These are phyloP conservation scores for Rhodotorula mucilaginosa DNA, from an alignment of 1,284 basidiomycete species.

Conservation along the genomic window DNA sequence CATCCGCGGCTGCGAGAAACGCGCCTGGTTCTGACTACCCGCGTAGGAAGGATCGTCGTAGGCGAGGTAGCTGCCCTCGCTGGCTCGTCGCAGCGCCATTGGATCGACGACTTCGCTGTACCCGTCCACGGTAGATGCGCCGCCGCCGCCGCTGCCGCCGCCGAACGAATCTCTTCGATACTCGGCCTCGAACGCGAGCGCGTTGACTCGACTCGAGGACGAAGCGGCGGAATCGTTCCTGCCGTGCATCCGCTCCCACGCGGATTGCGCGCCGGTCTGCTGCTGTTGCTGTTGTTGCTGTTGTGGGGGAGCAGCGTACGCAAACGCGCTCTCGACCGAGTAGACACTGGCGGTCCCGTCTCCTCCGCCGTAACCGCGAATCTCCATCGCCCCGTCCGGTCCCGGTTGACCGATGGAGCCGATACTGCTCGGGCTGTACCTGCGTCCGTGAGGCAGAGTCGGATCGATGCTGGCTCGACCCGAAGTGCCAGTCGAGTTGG, in stretches of 20 bases:
- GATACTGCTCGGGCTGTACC: constrained; percentile 15
- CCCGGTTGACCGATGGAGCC: constrained; percentile 9
- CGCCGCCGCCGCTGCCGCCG: not conserved
- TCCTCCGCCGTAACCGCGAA: constrained; percentile 20
- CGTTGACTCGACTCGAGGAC: constrained; percentile 1
- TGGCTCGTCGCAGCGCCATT: constrained; percentile 1
- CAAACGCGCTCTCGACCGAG: constrained; percentile 28
- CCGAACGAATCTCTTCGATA: constrained; percentile 4
- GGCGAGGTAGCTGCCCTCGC: constrained; percentile 23
- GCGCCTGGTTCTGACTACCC: not conserved
- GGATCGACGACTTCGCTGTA: constrained; percentile 21
- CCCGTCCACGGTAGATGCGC: constrained; percentile 15
- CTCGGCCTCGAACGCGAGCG: not conserved
- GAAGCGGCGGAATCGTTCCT: not conserved
- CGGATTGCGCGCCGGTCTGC: not conserved
- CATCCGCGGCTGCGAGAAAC: constrained; percentile 1
- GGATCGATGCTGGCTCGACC: not conserved
- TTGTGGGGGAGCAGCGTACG: not conserved
- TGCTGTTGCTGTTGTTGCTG: too few relatives aligned
- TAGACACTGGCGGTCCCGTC: constrained; percentile 36
- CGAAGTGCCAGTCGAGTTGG: not conserved
- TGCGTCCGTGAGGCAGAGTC: constrained; percentile 1
- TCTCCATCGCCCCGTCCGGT: constrained; percentile 40
- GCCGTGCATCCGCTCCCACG: not conserved
- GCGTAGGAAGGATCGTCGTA: constrained; percentile 27